Conservation (phyloP, 768 basidiomycete species). For the Vararia minispora region DNA sequence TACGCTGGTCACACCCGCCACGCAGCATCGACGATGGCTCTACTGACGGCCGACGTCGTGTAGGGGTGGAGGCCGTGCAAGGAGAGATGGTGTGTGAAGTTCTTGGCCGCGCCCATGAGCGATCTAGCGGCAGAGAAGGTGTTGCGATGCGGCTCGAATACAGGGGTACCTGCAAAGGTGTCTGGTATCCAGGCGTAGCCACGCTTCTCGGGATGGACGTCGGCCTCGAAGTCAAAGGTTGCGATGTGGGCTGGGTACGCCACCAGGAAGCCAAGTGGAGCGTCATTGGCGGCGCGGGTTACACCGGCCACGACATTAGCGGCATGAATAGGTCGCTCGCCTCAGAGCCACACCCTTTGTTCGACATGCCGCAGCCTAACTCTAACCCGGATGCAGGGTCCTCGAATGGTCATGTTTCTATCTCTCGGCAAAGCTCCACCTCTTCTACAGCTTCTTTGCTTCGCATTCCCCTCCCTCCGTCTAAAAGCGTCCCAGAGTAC, state of each 20-base stretch:
- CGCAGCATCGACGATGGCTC: constrained; percentile 37
- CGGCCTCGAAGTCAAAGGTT: constrained; percentile 54
- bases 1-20: constrained; percentile 52
- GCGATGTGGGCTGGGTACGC: constrained; percentile 56
- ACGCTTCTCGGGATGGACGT: constrained; percentile 73
- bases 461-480: constrained; percentile 65
- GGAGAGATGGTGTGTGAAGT: constrained; percentile 57
- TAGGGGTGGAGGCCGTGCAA: constrained; percentile 57
- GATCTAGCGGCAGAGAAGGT: constrained; percentile 31
- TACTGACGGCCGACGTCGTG: constrained; percentile 48
- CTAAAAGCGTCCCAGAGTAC: constrained; percentile 52
- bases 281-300: constrained; percentile 52
- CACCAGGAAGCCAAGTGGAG: constrained; percentile 44
- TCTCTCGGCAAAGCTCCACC: constrained; percentile 17
- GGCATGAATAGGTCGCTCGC: too few relatives aligned
- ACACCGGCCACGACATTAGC: constrained; percentile 60
- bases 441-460: constrained; percentile 52
- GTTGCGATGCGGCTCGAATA: constrained; percentile 58
- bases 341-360: constrained; percentile 14
- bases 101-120: constrained; percentile 32
- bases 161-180: constrained; percentile 59
- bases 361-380: constrained; percentile 28
- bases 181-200: constrained; percentile 80
- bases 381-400: constrained; percentile 5
- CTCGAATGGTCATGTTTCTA: constrained; percentile 24